A percentile compares a stretch with the other conserved stretches of the same genome.
phyloP scores from a whole-genome alignment of 225 moss, liverwort and hornwort genomes.

The Thuidium tamariscinum region DNA sequence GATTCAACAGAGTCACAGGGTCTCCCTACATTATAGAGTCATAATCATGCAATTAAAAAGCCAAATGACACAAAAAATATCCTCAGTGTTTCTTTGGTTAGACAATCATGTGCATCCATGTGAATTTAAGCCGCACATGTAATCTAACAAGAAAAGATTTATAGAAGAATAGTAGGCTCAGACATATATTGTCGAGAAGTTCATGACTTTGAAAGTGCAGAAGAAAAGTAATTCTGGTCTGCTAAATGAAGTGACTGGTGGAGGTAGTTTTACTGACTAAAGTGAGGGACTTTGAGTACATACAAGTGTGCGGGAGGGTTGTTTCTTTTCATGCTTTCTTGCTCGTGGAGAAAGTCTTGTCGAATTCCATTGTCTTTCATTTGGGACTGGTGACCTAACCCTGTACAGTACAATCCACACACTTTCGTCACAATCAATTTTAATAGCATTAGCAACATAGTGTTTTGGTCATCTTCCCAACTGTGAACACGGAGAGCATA shows the following conservation, averaged over 20 bases:
- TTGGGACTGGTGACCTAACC: conserved; percentile 58
- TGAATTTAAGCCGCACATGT: neutral
- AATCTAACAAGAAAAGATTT: too few relatives aligned
- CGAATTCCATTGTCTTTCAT: conserved; percentile 52
- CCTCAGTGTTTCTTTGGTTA: neutral
- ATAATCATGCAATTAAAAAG: neutral
- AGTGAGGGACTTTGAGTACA: neutral
- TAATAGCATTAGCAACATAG: neutral
- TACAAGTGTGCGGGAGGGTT: conserved; percentile 44
- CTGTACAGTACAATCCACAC: conserved; percentile 15
- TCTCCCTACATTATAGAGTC: neutral
- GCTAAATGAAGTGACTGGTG: neutral
- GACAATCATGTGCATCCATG: neutral
- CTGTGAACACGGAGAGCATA: neutral
- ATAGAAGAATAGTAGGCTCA: neutral
- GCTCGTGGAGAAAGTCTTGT: conserved; percentile 36
- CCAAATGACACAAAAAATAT: neutral
- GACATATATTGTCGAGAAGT: neutral
- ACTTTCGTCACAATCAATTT: neutral
- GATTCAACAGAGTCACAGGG: neutral
- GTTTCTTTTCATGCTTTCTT: conserved; percentile 43
- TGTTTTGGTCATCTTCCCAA: neutral
- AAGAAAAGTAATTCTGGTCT: neutral
- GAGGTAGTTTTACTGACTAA: neutral
- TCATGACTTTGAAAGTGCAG: neutral